phyloP scores from a whole-genome alignment of 257 asterid species.

The Salvia miltiorrhiza region DNA sequence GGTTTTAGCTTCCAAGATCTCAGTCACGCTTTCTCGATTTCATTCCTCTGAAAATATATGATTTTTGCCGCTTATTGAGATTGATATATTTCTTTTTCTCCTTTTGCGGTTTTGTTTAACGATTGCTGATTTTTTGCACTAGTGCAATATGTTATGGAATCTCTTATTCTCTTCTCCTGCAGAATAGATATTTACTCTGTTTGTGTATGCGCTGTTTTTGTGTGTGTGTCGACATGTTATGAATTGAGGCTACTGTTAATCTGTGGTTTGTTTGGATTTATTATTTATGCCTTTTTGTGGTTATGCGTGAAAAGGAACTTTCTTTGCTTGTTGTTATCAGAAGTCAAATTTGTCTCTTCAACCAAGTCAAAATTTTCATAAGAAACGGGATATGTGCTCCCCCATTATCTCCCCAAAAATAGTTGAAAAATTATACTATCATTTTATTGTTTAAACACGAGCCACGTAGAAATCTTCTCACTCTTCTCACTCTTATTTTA shows the following conservation, averaged over 20 bases:
- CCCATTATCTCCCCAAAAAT: not conserved
- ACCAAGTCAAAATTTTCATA: conserved; percentile 1
- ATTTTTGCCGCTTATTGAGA: not conserved
- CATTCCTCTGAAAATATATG: not conserved
- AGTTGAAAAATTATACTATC: not conserved
- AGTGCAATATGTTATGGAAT: not conserved
- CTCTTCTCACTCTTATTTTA: not conserved
- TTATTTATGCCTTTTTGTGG: conserved; percentile 1
- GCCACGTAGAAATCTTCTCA: conserved; percentile 20
- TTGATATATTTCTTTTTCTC: not conserved
- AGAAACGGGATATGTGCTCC: conserved; percentile 15
- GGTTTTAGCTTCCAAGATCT: not conserved
- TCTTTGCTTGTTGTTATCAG: not conserved
- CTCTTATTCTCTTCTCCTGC: not conserved
- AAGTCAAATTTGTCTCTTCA: conserved; percentile 17
- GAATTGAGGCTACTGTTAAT: not conserved
- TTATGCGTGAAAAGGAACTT: conserved; percentile 3
- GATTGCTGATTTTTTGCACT: not conserved
- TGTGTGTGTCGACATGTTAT: not conserved
- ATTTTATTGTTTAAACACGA: conserved; percentile 15
- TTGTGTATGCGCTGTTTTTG: not conserved
- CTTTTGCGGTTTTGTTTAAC: not conserved
- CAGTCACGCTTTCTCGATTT: not conserved
- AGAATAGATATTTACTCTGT: not conserved
- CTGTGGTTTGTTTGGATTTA: not conserved